Percentiles rank a stretch among this genome's conserved stretches.
These are phyloP conservation scores for Combretum micranthum DNA, from an alignment of 345 rosid species.

Conservation along the genomic window DNA sequence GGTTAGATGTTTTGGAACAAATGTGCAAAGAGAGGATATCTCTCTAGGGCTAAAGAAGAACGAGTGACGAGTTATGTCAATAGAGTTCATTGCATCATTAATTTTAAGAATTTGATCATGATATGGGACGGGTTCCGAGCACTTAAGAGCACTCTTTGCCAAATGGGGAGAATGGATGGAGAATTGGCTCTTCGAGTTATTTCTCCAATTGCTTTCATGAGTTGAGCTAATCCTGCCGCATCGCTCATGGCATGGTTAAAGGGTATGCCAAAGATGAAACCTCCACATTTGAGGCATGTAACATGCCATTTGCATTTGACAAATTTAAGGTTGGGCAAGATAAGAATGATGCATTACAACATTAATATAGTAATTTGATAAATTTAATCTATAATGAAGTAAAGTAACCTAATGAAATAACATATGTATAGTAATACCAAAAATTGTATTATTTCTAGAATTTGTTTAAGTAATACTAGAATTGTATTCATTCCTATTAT, in stretches of 20 bases:
- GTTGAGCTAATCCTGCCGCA: constrained; percentile 5
- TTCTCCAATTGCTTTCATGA: constrained; percentile 12
- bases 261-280: constrained; percentile 8
- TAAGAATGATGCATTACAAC: too few species aligned
- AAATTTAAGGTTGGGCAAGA: too few species aligned
- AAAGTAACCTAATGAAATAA: too few species aligned
- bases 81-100: background rate
- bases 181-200: constrained; percentile 6
- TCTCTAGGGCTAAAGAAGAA: constrained; percentile 12
- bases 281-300: constrained; percentile 11
- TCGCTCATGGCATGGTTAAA: constrained; percentile 14
- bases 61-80: constrained; percentile 6
- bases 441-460: too few species aligned
- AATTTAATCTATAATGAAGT: too few species aligned
- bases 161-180: constrained; percentile 5
- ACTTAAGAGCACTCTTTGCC: constrained; percentile 6
- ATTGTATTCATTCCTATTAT: too few species aligned
- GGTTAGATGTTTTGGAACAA: constrained; percentile 3
- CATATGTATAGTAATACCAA: too few species aligned
- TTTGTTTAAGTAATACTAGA: too few species aligned
- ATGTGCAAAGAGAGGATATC: constrained; percentile 4
- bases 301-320: constrained; percentile 1
- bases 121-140: constrained; percentile 8
- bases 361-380: too few species aligned
- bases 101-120: background rate